Base-by-base conservation (phyloP, 768 basidiomycete species). In the Tylopilus cervinicoccineus region DNA sequence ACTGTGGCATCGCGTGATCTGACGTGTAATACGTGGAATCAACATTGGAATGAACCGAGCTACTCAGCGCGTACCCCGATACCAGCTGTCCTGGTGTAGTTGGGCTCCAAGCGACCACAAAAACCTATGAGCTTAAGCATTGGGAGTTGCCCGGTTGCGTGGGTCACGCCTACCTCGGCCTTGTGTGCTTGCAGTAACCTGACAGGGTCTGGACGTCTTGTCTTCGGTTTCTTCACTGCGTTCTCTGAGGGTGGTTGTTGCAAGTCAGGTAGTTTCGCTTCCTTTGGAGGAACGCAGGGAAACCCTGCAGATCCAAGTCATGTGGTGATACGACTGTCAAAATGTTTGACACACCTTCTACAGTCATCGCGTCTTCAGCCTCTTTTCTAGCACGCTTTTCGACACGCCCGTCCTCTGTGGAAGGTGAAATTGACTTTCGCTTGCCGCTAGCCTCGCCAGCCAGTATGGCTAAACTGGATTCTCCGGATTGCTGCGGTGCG, bases 101-200 rank as follows among this genome's bases (percentile, higher is more conserved):
- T 12, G 89, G 88, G 66, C 88, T 91, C 75, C 86, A 92, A 5
- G 84, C 79, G 47, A 86, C 87, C 6, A 87, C 81, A 46, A 90
- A 92, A 7, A 92, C 86, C 88, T 90, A 47, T 17, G 33, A 38
- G 19, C 24, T 23, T 47, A n/a, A n/a, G 62, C 24, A 38, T 20
- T 40, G 32, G 39, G 17, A 40, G 37, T 36, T 45, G 20, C 36
- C n/a, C 19, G 45, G 51, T 37, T 14, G 58, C 52, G 50, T 60
- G 57, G 32, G 63, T 22, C 5, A 47, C 26, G 23, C 47, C 51
- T 38, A 81, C 83, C 66, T 86, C 83, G 28, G 81, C 71, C 50
- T 76, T 75, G 55, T 90, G 88, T n/a, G 76, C 79, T 24, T 67
- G 62, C 26, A 83, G 67, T 34, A 80, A 59, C 45, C 76, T 72